phyloP scores from a whole-genome alignment of 768 basidiomycete genomes.

The Hemileccinum rubropunctum region DNA sequence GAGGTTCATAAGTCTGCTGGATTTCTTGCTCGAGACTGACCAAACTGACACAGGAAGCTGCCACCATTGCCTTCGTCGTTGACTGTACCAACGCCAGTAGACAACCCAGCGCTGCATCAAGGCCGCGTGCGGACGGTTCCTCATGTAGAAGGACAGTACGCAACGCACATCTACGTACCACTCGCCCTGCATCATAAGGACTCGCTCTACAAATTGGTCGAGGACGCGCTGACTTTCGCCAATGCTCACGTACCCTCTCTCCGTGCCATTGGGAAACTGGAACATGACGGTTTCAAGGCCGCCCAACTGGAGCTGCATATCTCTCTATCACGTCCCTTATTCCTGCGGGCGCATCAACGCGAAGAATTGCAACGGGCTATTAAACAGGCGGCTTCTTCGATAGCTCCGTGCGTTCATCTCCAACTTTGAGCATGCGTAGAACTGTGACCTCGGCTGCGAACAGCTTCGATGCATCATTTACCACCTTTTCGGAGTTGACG shows the following conservation, averaged over 20 bases:
- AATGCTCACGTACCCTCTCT: conserved; percentile 45
- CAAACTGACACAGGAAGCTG: conserved; percentile 47
- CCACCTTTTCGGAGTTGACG: conserved; percentile 61
- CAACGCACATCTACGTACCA: conserved; percentile 74
- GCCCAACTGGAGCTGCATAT: conserved; percentile 62
- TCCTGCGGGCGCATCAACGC: conserved; percentile 74
- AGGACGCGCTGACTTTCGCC: conserved; percentile 44
- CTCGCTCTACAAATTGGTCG: conserved; percentile 44
- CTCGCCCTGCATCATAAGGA: conserved; percentile 45
- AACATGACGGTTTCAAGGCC: background rate
- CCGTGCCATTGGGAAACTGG: conserved; percentile 39
- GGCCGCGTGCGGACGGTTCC: conserved; percentile 74
- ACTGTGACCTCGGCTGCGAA: conserved; percentile 8
- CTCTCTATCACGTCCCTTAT: conserved; percentile 81
- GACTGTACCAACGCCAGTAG: conserved; percentile 47
- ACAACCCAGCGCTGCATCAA: conserved; percentile 80
- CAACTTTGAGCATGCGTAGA: conserved; percentile 1
- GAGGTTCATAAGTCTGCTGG: conserved; percentile 30
- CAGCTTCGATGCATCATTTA: conserved; percentile 75
- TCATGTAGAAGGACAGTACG: conserved; percentile 86
- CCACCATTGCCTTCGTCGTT: conserved; percentile 56
- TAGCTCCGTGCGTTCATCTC: conserved; percentile 41
- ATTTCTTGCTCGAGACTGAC: conserved; percentile 1
- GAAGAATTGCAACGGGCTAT: conserved; percentile 68
- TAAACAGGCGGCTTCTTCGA: conserved; percentile 45